Base-by-base conservation (phyloP, 176 grass and related monocot species). In the sorghum (Sorghum bicolor) region DNA sequence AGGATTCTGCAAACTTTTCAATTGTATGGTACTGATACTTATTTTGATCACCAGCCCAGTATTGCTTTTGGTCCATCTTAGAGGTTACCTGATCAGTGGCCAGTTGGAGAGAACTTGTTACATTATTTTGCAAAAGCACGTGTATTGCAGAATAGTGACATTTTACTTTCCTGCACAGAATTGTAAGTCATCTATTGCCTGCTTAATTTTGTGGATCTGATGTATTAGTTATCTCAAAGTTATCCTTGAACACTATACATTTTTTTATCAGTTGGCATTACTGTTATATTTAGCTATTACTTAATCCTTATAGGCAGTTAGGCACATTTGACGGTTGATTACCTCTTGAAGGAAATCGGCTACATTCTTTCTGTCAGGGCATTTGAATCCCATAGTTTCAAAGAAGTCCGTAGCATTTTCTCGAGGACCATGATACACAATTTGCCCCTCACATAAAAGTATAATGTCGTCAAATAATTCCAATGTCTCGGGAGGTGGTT, bases 291-390 rank as follows among this genome's bases (percentile, higher is more conserved):
- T 57, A 44, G 38, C n/a, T 28, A 71, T 43, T 29, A n/a, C n/a
- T n/a, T n/a, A n/a, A n/a, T n/a, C 20, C 37, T 44, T 44, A 2
- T 14, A 31, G 17, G 9, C 55, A 60, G 22, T 60, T 86, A 31
- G 55, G 8, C 13, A 14, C 5, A 84, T 58, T 70, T 75, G 39
- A 75, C 75, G 39, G 74, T 63, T 22, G 75, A 80, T 19, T 95
- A 98, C 96, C 96, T 98, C 96, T 87, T 93, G 96, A 88, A 98
- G 91, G 72, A 98, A 98, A 83, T 95, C 91, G 0, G 96, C 92
- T 37, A 90, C 36, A 69, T 95, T 98, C 93, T 98, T 98, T 79
- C 96, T 95, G 17, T 75, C 77, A 48, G 93, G 96, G 81, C 96
- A 98, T 88, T 88, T 98, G 86, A 98, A 93, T 41, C 96, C 91